These are phyloP conservation scores for Pterocarpus santalinus DNA, from an alignment of 306 rosid species.

Conservation along the genomic window DNA sequence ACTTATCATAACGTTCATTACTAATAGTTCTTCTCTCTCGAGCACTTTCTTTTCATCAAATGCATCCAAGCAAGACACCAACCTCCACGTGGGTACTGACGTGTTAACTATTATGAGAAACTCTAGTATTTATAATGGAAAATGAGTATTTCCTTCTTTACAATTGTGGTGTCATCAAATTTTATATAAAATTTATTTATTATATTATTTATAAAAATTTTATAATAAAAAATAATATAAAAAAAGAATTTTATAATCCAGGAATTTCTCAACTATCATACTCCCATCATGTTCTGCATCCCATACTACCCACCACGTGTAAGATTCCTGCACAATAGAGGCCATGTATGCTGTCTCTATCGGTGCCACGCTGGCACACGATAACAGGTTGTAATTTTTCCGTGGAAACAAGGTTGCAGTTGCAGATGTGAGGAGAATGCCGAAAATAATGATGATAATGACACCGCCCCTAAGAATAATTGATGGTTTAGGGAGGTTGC, in stretches of 20 bases:
- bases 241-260: no score
- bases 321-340: slow-evolving; percentile 31
- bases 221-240: no score
- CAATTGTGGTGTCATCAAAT: no score
- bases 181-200: no score
- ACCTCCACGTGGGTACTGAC: slow-evolving; percentile 55
- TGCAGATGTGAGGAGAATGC: neutral
- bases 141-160: no score
- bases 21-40: no score
- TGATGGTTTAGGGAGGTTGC: slow-evolving; percentile 46
- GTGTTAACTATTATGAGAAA: neutral
- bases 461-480: slow-evolving; percentile 7
- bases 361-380: slow-evolving; percentile 50
- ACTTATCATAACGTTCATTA: no score
- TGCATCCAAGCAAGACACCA: slow-evolving; percentile 46
- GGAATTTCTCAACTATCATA: no score
- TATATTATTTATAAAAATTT: no score
- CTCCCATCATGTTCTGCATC: neutral
- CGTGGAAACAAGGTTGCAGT: neutral
- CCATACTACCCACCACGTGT: slow-evolving; percentile 58
- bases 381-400: slow-evolving; percentile 38
- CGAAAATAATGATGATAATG: slow-evolving; percentile 27
- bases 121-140: no score
- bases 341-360: neutral
- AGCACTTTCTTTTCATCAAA: neutral